Percentiles rank a stretch among this genome's conserved stretches.
Evolutionary conservation across 768 basidiomycete genomes (phyloP).

Genomic region (Suillus luteus): DNA sequence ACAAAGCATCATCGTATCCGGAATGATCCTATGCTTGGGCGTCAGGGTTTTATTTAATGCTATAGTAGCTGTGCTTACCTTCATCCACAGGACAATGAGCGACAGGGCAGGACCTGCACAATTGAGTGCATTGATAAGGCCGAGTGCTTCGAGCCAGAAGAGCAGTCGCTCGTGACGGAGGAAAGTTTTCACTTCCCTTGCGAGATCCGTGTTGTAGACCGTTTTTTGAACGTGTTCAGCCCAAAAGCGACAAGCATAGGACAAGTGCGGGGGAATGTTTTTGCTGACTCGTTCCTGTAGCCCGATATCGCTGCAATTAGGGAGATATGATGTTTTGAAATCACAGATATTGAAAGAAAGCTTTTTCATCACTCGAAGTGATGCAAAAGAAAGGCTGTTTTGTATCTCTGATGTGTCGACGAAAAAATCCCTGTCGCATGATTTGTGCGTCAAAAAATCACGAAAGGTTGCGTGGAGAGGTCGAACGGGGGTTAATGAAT

Average conservation of each 20-base stretch:
- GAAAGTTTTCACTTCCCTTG: slow-evolving; percentile 4
- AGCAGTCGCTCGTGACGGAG: slow-evolving; percentile 12
- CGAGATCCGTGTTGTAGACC: not conserved
- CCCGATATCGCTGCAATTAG: slow-evolving; percentile 26
- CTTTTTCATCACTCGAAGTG: slow-evolving; percentile 31
- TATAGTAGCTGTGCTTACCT: not conserved
- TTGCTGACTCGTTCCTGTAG: not conserved
- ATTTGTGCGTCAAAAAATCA: slow-evolving; percentile 26
- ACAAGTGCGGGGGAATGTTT: slow-evolving; percentile 10
- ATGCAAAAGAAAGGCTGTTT: slow-evolving; percentile 22
- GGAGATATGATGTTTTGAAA: slow-evolving; percentile 31
- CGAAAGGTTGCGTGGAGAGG: slow-evolving; percentile 31
- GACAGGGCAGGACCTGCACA: not conserved
- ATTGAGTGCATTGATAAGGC: slow-evolving; percentile 5
- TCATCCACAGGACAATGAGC: not conserved
- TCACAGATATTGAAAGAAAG: slow-evolving; percentile 40
- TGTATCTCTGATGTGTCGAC: slow-evolving; percentile 19
- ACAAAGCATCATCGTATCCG: slow-evolving; percentile 2
- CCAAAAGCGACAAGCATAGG: slow-evolving; percentile 19
- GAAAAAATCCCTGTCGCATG: slow-evolving; percentile 17
- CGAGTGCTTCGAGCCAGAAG: slow-evolving; percentile 13
- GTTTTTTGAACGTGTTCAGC: slow-evolving; percentile 9
- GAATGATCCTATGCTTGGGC: not conserved
- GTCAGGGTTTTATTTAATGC: not conserved
- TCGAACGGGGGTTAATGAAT: slow-evolving; percentile 12